Conservation (phyloP, 768 basidiomycete genomes). For the Pleurotus citrinopileatus region DNA sequence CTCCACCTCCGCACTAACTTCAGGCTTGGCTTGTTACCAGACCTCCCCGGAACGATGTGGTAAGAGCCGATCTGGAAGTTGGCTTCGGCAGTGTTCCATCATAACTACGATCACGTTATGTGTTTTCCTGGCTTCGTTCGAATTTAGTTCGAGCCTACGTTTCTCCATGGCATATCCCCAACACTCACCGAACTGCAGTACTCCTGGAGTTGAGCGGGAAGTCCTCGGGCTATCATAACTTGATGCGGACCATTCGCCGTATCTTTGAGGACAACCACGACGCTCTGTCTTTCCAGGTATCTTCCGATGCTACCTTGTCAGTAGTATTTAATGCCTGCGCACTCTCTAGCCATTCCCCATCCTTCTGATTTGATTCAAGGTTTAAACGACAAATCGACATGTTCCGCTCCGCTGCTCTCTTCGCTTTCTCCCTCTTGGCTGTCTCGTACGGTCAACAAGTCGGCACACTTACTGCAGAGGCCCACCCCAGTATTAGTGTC, state of each 20-base stretch:
- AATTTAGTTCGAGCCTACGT: not conserved
- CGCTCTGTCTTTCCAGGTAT: slow-evolving; percentile 5
- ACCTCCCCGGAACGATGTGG: not conserved
- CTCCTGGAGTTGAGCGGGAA: not conserved
- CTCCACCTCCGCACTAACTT: slow-evolving; percentile 6
- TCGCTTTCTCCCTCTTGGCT: slow-evolving; percentile 24
- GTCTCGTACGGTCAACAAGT: slow-evolving; percentile 39
- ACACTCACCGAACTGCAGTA: not conserved
- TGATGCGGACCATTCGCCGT: not conserved
- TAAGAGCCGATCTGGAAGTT: not conserved
- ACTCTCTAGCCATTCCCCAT: not conserved
- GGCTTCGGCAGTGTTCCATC: not conserved
- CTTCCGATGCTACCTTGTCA: not conserved
- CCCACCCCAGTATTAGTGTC: slow-evolving; percentile 35
- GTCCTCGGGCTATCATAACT: not conserved
- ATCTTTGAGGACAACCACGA: not conserved
- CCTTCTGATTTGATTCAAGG: too few species aligned
- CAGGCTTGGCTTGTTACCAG: not conserved
- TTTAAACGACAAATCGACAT: slow-evolving; percentile 13
- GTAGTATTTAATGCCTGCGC: not conserved
- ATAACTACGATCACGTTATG: too few species aligned
- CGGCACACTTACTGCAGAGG: slow-evolving; percentile 39
- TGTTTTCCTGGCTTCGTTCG: not conserved
- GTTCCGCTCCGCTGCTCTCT: slow-evolving; percentile 23
- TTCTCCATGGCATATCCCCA: not conserved